These are phyloP conservation scores for Drechslera avenae DNA, from an alignment of 2,329 filamentous ascomycete genomes.

Conservation along the genomic window DNA sequence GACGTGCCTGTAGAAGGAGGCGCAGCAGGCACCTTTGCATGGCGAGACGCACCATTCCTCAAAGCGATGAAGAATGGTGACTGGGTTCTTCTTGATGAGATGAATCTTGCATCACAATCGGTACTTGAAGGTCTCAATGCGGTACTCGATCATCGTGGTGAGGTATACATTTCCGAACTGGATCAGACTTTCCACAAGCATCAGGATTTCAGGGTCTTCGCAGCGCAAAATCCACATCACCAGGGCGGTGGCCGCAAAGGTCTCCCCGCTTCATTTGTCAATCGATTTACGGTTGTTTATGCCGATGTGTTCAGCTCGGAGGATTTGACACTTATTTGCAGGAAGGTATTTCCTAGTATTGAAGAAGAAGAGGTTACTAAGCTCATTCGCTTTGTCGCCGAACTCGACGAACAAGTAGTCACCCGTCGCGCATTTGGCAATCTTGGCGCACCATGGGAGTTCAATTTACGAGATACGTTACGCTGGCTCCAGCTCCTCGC, in stretches of 20 bases:
- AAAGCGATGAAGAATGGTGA: slow-evolving; percentile 96
- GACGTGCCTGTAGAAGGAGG: slow-evolving; percentile 96
- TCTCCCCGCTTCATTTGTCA: slow-evolving; percentile 92
- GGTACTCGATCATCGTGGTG: slow-evolving; percentile 92
- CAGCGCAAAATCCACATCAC: slow-evolving; percentile 96
- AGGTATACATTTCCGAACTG: slow-evolving; percentile 93
- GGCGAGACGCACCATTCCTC: slow-evolving; percentile 93
- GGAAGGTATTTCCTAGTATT: slow-evolving; percentile 73
- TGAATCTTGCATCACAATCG: slow-evolving; percentile 97
- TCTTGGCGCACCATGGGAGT: slow-evolving; percentile 84
- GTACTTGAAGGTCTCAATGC: slow-evolving; percentile 96
- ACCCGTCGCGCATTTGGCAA: slow-evolving; percentile 59
- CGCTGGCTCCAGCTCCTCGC: slow-evolving; percentile 81
- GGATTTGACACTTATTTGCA: slow-evolving; percentile 82
- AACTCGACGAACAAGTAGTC: slow-evolving; percentile 74
- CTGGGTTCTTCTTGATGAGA: slow-evolving; percentile 97
- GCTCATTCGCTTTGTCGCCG: slow-evolving; percentile 79
- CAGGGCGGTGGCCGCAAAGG: slow-evolving; percentile 96
- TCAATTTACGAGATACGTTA: slow-evolving; percentile 88
- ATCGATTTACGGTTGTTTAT: slow-evolving; percentile 97
- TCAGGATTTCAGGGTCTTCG: slow-evolving; percentile 89
- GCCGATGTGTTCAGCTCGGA: slow-evolving; percentile 84
- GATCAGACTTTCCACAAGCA: slow-evolving; percentile 93
- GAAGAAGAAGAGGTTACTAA: slow-evolving; percentile 63
- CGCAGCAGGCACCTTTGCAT: slow-evolving; percentile 86